phyloP scores from a whole-genome alignment of 2,329 filamentous ascomycete genomes.

The Hirsutella thompsonii region DNA sequence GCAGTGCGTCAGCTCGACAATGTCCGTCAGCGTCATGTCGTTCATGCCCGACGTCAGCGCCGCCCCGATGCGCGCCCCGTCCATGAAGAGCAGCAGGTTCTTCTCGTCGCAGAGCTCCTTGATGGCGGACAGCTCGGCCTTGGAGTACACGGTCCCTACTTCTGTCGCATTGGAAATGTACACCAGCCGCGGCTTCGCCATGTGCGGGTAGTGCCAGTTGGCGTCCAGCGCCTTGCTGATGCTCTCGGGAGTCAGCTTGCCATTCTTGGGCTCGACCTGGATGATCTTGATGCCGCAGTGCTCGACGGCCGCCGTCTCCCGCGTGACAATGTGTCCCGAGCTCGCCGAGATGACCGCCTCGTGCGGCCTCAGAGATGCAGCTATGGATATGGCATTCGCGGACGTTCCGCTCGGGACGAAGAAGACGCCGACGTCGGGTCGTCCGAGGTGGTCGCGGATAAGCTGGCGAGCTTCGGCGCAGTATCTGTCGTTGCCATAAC shows the following conservation, averaged over 20 bases:
- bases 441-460: constrained; percentile 24
- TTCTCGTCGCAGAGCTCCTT: constrained; percentile 27
- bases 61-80: constrained; percentile 31
- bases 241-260: constrained; percentile 30
- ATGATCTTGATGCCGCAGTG: constrained; percentile 39
- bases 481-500: constrained; percentile 34
- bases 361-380: constrained; percentile 34
- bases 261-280: constrained; percentile 28
- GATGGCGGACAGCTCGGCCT: constrained; percentile 25
- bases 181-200: constrained; percentile 35
- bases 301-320: constrained; percentile 37
- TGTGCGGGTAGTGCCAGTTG: constrained; percentile 38
- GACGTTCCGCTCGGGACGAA: constrained; percentile 39
- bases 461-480: constrained; percentile 25
- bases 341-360: constrained; percentile 37
- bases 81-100: constrained; percentile 29
- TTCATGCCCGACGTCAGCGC: constrained; percentile 28
- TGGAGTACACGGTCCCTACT: constrained; percentile 33
- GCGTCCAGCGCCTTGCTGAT: constrained; percentile 29
- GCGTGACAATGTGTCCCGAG: constrained; percentile 33
- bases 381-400: constrained; percentile 38
- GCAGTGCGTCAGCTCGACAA: constrained; percentile 34
- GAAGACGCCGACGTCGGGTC: constrained; percentile 30
- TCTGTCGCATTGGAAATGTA: constrained; percentile 40
- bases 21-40: constrained; percentile 28